Evolutionary conservation across 2,329 filamentous ascomycete species (phyloP), one percentile per base, ranked within the genome.

Genomic region (Lojkania enalia): DNA sequence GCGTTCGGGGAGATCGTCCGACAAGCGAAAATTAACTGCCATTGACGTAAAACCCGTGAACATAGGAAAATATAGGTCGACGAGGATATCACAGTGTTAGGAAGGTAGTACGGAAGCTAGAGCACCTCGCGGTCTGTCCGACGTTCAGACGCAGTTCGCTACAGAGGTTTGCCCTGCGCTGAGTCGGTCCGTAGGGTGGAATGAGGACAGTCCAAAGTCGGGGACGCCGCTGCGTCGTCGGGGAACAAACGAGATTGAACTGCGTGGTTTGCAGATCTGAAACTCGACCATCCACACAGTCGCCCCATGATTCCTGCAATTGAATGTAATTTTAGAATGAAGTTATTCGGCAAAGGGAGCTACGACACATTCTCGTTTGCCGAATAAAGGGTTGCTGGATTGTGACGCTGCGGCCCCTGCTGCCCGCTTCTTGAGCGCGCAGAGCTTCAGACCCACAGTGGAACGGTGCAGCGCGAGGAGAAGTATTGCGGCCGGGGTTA

Each of bases 261-360:
- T 32, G 15, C 38, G 33, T 27, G 33, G 35, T 31, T 39, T 43
- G 14, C 33, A 30, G 18, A 33, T 35, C 39, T 52, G 49, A 52
- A 45, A 52, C 45, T n/a, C 13, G 39, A 35, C 31, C 46, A 21
- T 37, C 19, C 29, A 33, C 45, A 52, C 39, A 46, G 39, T 46
- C 44, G 42, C 42, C 29, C 41, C 19, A 43, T 21, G 36, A 16
- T 43, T 20, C n/a, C 12, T 14, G 23, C 30, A 42, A 27, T 25
- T 33, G 7, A 14, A 23, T 40, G 32, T 41, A 50, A 44, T 40
- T 23, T 35, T n/a, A n/a, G n/a, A n/a, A n/a, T n/a, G n/a, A n/a
- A n/a, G n/a, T n/a, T n/a, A n/a, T n/a, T n/a, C n/a, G n/a, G n/a
- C n/a, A n/a, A n/a, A n/a, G n/a, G n/a, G n/a, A n/a, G n/a, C n/a